Evolutionary conservation across 495 filamentous ascomycete genomes (phyloP), one percentile per base, ranked within the genome.

Genomic region (Trichoderma parareesei): DNA sequence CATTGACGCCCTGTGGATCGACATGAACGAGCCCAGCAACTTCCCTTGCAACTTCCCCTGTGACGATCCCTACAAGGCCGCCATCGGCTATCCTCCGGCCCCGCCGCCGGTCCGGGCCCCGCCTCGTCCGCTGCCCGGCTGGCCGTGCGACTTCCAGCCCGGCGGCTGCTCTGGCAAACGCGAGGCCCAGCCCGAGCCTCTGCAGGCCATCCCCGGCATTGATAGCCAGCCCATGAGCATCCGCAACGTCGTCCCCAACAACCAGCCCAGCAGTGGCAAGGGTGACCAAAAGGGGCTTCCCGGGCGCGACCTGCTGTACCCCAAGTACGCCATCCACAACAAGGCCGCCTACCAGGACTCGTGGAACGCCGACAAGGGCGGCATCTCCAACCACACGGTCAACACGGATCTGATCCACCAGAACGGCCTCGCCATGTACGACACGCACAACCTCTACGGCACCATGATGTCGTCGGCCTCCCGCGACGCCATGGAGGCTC

Each of bases 1-100:
- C 69, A 91, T 95, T 66, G 91, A 95, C 68, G 92, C 84, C 1
- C 79, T 93, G 37, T 95, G 91, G 91, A 95, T 94, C 64, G 90
- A 92, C 68, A 90, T 92, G 88, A 91, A 91, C 68, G 90, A 92
- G 71, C 88, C 88, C 0, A 74, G 71, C 33, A 74, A 73, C 66
- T 80, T 81, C 71, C 90, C 91, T 64, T 94, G 91, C 72, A 71
- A 78, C 27, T 93, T 84, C 69, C 90, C 91, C 14, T 96, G 92
- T 73, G 71, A 73, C 18, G 76, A 92, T 65, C 87, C 90, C 0
- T 81, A 78, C 3, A 74, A 64, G 0, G 81, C 78, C 38, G 77
- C 81, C 0, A 82, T 84, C 38, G 75, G 84, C 18, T 82, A 85
- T 53, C 91, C 91, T 4, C 91, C 91, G 0, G 69, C 71, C 1